Conservation (phyloP, 306 rosid species). For the Heteromeles arbutifolia region DNA sequence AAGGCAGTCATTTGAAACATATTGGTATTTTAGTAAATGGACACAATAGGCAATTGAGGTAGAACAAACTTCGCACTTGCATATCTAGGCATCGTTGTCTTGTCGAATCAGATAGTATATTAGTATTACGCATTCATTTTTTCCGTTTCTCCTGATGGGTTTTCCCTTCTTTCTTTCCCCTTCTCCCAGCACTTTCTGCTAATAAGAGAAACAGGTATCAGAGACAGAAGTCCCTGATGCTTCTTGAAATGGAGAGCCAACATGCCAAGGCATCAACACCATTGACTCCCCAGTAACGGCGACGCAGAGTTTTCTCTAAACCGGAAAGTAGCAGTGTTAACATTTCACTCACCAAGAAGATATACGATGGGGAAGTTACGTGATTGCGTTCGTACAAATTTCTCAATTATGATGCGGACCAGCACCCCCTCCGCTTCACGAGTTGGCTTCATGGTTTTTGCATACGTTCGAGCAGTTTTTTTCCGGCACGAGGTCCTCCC, state of each 20-base stretch:
- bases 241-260: conserved; percentile 96
- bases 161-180: not conserved
- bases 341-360: conserved; percentile 1
- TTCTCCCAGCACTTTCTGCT: conserved; percentile 71
- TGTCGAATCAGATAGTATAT: not conserved
- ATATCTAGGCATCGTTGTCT: not conserved
- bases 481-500: not conserved
- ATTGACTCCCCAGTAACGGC: conserved; percentile 27
- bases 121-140: not conserved
- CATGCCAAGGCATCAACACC: conserved; percentile 84
- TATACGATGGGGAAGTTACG: conserved; percentile 11
- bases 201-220: conserved; percentile 81
- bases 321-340: not conserved
- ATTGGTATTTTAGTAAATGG: no score
- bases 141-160: conserved; percentile 1
- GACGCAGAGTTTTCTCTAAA: not conserved
- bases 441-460: conserved; percentile 5
- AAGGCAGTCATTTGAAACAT: no score
- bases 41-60: not conserved
- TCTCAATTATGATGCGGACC: conserved; percentile 18
- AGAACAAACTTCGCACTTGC: not conserved
- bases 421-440: conserved; percentile 9
- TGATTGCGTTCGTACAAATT: conserved; percentile 13
- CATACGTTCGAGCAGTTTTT: not conserved
- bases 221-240: conserved; percentile 85